Percentiles rank a stretch among this genome's conserved stretches.
Conservation (phyloP, 108 stramenopile species). For the Fistulifera solaris region DNA sequence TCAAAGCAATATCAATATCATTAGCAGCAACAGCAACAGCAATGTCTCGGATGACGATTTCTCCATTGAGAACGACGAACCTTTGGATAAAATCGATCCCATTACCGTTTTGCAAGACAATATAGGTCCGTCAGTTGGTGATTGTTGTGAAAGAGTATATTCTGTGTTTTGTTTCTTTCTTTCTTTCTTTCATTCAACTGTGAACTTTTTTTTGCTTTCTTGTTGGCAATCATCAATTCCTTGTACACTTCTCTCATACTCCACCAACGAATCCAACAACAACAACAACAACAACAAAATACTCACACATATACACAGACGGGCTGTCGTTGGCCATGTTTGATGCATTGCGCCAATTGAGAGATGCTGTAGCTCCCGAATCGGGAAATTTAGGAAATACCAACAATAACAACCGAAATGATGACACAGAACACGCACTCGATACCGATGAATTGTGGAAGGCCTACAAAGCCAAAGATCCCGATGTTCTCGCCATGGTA, state of each 20-base stretch:
- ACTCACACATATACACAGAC: no score
- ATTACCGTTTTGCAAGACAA: conserved; percentile 78
- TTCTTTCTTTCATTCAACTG: neutral
- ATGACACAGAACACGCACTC: conserved; percentile 14
- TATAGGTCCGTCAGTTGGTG: conserved; percentile 24
- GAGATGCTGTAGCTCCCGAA: conserved; percentile 76
- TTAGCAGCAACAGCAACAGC: no score
- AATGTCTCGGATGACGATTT: no score
- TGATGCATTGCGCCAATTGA: conserved; percentile 76
- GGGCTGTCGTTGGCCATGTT: conserved; percentile 76
- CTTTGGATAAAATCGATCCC: conserved; percentile 48
- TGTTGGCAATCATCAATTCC: neutral
- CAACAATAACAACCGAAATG: conserved; percentile 12
- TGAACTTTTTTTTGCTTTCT: conserved; percentile 1
- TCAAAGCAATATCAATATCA: no score
- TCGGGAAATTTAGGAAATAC: conserved; percentile 40
- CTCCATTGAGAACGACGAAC: neutral
- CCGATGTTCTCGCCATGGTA: conserved; percentile 9
- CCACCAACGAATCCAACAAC: neutral
- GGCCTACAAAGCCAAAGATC: conserved; percentile 32
- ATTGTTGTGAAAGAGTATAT: neutral
- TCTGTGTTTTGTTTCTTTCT: neutral
- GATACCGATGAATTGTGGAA: conserved; percentile 56
- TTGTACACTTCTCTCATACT: neutral
- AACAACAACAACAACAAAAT: no score